Evolutionary conservation across 148 eudicot genomes (phyloP), one percentile per base, ranked within the genome.

Genomic region (Fagopyrum esculentum): DNA sequence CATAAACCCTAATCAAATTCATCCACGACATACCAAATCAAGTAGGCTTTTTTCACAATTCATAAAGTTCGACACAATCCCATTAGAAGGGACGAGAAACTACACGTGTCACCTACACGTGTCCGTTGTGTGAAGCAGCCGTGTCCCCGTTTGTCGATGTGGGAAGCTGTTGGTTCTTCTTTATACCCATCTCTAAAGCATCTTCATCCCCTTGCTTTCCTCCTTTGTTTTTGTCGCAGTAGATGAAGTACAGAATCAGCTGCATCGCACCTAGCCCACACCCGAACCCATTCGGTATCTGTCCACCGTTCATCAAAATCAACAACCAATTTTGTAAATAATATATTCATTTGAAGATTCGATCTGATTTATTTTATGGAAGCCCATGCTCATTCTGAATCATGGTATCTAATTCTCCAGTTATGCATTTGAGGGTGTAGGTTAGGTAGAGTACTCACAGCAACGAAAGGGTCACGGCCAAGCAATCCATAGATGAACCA

Each of bases 401-500:
- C 26, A 22, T 22, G 26, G 26, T 22, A 22, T 22, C 26, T 22
- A 22, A 22, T 22, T 22, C 26, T 22, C 26, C 26, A n/a, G n/a
- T n/a, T n/a, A n/a, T n/a, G 35, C 35, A 35, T 9, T 49, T 49
- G 10, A 49, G 7, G 52, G 12, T 55, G 12, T 55, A 0, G 46
- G 40, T 11, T 19, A 54, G 76, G 26, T 11, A 0, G 9, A 63
- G 52, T 73, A 81, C 97, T 91, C 86, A 94, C 97, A 57, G 83
- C 83, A 30, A 94, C 68, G 71, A 87, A 94, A 71, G 87, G 93
- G 77, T 94, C 97, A 26, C 71, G 88, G 40, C 91, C 98, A 5
- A 94, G 83, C 44, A 94, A 85, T 26, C 96, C 97, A 72, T 63
- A 94, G 82, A 94, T 72, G 79, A 91, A 90, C 97, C 95, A 94